Base-by-base conservation (phyloP, 257 asterid species). In the Coffea eugenioides region DNA sequence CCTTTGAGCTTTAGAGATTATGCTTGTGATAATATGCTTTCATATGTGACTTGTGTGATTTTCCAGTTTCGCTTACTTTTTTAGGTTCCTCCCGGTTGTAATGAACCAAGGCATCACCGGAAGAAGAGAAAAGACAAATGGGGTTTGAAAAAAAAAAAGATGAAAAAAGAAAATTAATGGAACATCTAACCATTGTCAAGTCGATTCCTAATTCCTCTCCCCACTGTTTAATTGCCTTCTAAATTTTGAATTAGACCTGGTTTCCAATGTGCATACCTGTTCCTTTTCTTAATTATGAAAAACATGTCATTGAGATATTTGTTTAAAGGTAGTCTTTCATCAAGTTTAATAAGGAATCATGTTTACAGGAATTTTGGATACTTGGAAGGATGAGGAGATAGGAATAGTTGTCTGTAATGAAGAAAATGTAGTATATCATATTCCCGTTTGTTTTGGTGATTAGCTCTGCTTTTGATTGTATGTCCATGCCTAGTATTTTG, bases 361-460 rank as follows among this genome's bases (percentile, higher is more conserved):
- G 61, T 9, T 73, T 21, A 25, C 25, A 73, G 66, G 48, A 52
- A 54, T 54, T 14, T 54, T 51, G 64, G 21, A 6, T 59, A 20
- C 27, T 59, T 59, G 31, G 31, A 20, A 59, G 27, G 25, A 59
- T 20, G 2, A 20, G 31, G 31, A 0, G 7, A 6, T 9, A 0
- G 21, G 16, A n/a, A 49, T 73, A 25, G 46, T 52, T 74, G 3
- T 20, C 20, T 56, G 51, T 13, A 48, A 57, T 57, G 12, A 57
- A 62, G 54, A 52, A 56, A 23, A 34, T 31, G 8, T 74, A 56
- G 78, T 21, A 54, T 31, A 39, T 23, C 78, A 56, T 56, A 56
- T 74, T 34, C 78, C 56, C 56, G 52, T 74, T 74, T 74, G 52
- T 74, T 74, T 56, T 0, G 69, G 31, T 61, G 66, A 57, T 1